A percentile compares a stretch with the other conserved stretches of the same genome.
Evolutionary conservation across 495 filamentous ascomycete species (phyloP).

Genomic region (Aspergillus kassunensis): DNA sequence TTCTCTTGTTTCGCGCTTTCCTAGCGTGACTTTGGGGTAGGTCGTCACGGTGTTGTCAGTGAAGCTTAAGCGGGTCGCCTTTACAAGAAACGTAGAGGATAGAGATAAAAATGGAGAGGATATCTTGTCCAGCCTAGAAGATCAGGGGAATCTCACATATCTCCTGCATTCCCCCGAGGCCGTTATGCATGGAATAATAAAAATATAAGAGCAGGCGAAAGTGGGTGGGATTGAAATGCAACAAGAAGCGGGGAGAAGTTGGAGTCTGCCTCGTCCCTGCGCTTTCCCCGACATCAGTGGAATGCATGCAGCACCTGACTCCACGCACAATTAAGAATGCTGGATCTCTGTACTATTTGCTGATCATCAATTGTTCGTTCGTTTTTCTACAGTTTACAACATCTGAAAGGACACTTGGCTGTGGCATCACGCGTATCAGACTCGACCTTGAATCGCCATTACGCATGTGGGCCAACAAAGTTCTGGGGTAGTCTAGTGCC

Average conservation of each 20-base stretch:
- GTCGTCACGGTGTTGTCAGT: conserved; percentile 6
- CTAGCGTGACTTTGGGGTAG: neutral
- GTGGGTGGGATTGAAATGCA: conserved; percentile 1
- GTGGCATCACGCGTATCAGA: conserved; percentile 1
- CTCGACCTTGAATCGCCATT: neutral
- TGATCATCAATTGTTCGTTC: neutral
- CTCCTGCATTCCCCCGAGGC: conserved; percentile 5
- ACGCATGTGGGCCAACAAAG: neutral
- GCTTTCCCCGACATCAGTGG: neutral
- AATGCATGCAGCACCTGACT: conserved; percentile 5
- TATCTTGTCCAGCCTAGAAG: conserved; percentile 13
- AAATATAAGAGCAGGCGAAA: neutral
- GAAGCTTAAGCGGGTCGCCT: neutral
- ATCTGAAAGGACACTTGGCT: neutral
- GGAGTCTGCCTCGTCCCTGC: neutral
- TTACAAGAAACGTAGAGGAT: neutral
- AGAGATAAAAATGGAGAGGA: neutral
- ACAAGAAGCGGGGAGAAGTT: conserved; percentile 4
- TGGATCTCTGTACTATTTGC: neutral
- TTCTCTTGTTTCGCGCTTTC: neutral
- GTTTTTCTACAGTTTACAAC: neutral
- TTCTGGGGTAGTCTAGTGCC: conserved; percentile 4
- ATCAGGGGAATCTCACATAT: conserved; percentile 3
- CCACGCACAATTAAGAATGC: neutral
- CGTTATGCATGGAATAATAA: neutral